Evolutionary conservation across 108 stramenopile genomes (phyloP).

Genomic region (Phaeodactylum tricornutum): DNA sequence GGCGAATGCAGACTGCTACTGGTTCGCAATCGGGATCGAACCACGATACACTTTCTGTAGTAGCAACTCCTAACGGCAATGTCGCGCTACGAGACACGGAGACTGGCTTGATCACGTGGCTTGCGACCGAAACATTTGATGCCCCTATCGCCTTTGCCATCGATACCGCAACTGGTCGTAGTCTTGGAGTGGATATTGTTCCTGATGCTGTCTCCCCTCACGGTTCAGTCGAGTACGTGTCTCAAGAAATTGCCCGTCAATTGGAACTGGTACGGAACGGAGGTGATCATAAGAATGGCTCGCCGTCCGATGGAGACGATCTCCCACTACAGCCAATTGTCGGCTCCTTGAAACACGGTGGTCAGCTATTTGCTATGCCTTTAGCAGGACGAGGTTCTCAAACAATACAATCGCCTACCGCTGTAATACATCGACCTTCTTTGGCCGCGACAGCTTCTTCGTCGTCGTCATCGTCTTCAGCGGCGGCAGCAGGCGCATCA

Average conservation of each 20-base stretch:
- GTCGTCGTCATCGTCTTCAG: too few species aligned
- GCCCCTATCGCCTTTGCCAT: slow-evolving; percentile 67
- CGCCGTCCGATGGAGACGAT: too few species aligned
- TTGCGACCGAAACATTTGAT: slow-evolving; percentile 51
- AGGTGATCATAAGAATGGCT: too few species aligned
- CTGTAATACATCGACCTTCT: too few species aligned
- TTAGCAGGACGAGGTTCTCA: slow-evolving; percentile 28
- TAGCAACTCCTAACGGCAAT: slow-evolving; percentile 70
- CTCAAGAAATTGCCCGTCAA: slow-evolving; percentile 37
- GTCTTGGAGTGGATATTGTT: slow-evolving; percentile 55
- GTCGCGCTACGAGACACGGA: slow-evolving; percentile 40
- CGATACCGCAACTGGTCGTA: slow-evolving; percentile 40
- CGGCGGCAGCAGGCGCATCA: background rate
- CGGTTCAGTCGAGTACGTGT: slow-evolving; percentile 28
- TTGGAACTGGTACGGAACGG: background rate
- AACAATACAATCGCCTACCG: too few species aligned
- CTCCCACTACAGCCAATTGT: slow-evolving; percentile 38
- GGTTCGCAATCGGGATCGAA: background rate
- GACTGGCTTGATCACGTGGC: slow-evolving; percentile 41
- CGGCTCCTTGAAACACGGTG: slow-evolving; percentile 39
- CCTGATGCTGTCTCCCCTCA: slow-evolving; percentile 47
- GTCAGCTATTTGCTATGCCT: slow-evolving; percentile 72
- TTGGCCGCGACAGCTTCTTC: too few species aligned
- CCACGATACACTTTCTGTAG: background rate
- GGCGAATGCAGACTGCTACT: background rate